Evolutionary conservation across 257 asterid genomes (phyloP), one percentile per base, ranked within the genome.

Genomic region (Nicotiana sylvestris): DNA sequence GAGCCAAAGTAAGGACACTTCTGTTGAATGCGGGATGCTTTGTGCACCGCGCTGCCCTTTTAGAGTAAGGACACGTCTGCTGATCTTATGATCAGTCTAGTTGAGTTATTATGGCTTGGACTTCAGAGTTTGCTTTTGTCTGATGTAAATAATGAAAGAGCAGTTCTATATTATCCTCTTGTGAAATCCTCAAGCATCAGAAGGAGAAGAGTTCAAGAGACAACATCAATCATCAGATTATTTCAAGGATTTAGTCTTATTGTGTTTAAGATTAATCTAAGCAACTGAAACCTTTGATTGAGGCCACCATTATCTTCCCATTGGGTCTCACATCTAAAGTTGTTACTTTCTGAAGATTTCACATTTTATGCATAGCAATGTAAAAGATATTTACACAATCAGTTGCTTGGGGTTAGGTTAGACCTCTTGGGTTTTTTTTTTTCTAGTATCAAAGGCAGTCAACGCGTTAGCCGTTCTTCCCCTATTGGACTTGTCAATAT

Each of bases 1-100:
- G 99, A 96, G 82, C 93, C 95, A 57, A 91, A 90, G 84, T 90
- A 90, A 86, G 84, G 27, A 51, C 17, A 53, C 18, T 53, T 53
- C 57, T 6, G 9, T 2, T 39, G 49, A 6, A 39, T 39, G 10
- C 49, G 49, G 49, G 10, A 39, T 39, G 2, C 49, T 39, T 39
- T 39, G 49, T 39, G 49, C 10, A 39, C 49, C 35, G 35, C 35
- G 5, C 35, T 33, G 35, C 35, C 35, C 35, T 33, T 33, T 33
- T 33, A 33, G 1, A 33, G 35, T 33, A 33, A 33, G 35, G 5
- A 29, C 30, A 39, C 57, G 37, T 69, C 21, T 27, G 46, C 64
- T 27, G 80, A 76, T 61, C 46, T 15, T 51, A 76, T 29, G 10
- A 76, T 4, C 80, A 51, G 8, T 51, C 27, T 76, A 49, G 25